Evolutionary conservation across 2,329 filamentous ascomycete genomes (phyloP), one percentile per base, ranked within the genome.

Genomic region (Orbilia blumenaviensis): DNA sequence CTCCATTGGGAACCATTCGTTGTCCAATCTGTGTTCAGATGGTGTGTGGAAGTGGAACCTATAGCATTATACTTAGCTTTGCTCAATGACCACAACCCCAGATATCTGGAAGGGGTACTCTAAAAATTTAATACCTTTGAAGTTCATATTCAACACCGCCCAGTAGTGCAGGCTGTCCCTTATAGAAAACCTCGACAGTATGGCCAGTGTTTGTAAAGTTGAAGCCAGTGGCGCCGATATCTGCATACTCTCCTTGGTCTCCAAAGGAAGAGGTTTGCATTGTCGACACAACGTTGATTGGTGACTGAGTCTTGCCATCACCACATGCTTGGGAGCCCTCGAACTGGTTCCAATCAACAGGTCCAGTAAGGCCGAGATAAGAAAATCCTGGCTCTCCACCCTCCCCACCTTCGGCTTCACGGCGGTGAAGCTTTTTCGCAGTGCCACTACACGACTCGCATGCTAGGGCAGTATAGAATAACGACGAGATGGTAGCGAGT

Each of bases 191-290:
- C 82, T 88, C 86, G 62, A 89, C 84, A 0, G 87, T 89, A 25
- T 86, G 86, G 52, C 87, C 87, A 9, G 88, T 83, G 81, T 89
- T 88, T 81, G 88, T 86, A 66, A 88, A 87, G 38, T 84, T 83
- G 54, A 85, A 84, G 2, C 82, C 84, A 36, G 64, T 52, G 10
- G 64, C 64, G 48, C 82, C 81, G 16, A 80, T 80, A 52, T 83
- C 25, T 5, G 78, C 84, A 44, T 85, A 88, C 82, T 44, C 82
- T 75, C 72, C 72, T 78, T 83, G 78, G 0, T 74, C 58, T 14
- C 86, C 80, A 12, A 79, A 78, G 0, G 79, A 78, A 64, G 84
- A 82, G 80, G 78, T 66, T 3, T 83, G 29, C 8, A 81, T 62
- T 6, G 83, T 78, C 6, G 80, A 73, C 21, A 80, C 82, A 77